phyloP scores from a whole-genome alignment of 2,329 filamentous ascomycete genomes.

The Laburnicola sp. region DNA sequence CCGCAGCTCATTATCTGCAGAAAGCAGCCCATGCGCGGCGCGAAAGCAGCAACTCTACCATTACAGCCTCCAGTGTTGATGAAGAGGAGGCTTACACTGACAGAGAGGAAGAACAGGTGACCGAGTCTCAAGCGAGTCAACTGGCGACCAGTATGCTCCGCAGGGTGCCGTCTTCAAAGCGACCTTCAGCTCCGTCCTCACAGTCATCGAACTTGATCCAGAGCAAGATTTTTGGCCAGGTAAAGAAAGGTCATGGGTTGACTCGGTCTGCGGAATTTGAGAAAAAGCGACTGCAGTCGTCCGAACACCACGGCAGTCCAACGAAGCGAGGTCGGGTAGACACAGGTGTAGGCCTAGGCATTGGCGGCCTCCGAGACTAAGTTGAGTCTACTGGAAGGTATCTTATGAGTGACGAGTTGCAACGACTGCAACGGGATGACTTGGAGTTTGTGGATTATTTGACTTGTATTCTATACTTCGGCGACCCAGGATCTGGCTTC shows the following conservation, averaged over 20 bases:
- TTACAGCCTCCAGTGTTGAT: constrained; percentile 47
- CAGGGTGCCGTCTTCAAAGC: constrained; percentile 52
- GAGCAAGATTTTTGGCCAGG: constrained; percentile 64
- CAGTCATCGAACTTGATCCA: constrained; percentile 55
- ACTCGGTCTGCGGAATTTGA: constrained; percentile 36
- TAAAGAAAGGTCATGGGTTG: constrained; percentile 57
- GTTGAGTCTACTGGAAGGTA: neutral
- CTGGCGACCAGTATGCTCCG: constrained; percentile 75
- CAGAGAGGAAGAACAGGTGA: constrained; percentile 67
- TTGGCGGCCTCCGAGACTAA: constrained; percentile 49
- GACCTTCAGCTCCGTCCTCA: constrained; percentile 33
- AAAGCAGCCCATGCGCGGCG: constrained; percentile 49
- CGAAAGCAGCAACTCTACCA: constrained; percentile 69
- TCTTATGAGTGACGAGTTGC: constrained; percentile 13
- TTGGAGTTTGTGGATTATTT: constrained; percentile 10
- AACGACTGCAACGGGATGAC: neutral
- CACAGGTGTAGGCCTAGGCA: constrained; percentile 57
- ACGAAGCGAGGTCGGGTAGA: constrained; percentile 57
- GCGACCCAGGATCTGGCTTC: neutral
- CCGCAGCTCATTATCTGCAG: constrained; percentile 40
- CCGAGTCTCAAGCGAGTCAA: constrained; percentile 76
- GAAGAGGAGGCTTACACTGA: constrained; percentile 59
- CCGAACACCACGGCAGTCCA: constrained; percentile 37
- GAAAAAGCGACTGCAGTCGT: constrained; percentile 35
- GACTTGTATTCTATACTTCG: constrained; percentile 9